These are phyloP conservation scores for Leccinellum luteum DNA, from an alignment of 768 basidiomycete species.

Conservation along the genomic window DNA sequence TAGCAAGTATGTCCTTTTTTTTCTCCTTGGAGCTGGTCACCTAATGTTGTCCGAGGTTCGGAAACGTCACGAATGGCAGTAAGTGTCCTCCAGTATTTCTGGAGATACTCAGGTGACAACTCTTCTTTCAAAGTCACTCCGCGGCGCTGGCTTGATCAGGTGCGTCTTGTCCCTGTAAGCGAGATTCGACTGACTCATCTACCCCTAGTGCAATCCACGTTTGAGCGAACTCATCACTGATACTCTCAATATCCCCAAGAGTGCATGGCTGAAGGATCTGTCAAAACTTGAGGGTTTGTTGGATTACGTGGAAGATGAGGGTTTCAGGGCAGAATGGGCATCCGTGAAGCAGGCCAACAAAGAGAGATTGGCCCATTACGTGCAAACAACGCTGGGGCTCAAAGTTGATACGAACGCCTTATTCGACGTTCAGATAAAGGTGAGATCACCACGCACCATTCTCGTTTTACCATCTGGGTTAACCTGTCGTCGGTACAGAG, in stretches of 20 bases:
- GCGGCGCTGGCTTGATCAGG: constrained; percentile 88
- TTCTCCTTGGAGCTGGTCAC: background rate
- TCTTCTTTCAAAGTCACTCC: constrained; percentile 62
- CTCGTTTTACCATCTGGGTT: background rate
- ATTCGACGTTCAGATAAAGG: constrained; percentile 92
- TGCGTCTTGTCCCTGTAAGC: constrained; percentile 16
- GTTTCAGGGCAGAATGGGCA: constrained; percentile 79
- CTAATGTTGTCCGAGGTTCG: constrained; percentile 48
- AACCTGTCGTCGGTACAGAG: constrained; percentile 44
- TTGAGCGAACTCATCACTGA: constrained; percentile 83
- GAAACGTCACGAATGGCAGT: constrained; percentile 94
- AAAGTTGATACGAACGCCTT: constrained; percentile 71
- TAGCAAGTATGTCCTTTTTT: constrained; percentile 54
- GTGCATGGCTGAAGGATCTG: constrained; percentile 84
- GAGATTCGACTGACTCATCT: background rate
- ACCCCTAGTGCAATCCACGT: constrained; percentile 77
- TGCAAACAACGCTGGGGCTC: constrained; percentile 69
- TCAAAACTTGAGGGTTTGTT: constrained; percentile 75
- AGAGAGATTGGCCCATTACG: constrained; percentile 75
- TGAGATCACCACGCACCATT: constrained; percentile 20
- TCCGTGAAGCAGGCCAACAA: constrained; percentile 90
- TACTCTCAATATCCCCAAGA: constrained; percentile 71
- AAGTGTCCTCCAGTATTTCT: constrained; percentile 28
- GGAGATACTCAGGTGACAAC: background rate
- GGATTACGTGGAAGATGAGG: constrained; percentile 64